Percentiles rank a stretch among this genome's conserved stretches.
These are phyloP conservation scores for Pseudognaphalium luteoalbum DNA, from an alignment of 129 eudicot genomes.

Conservation along the genomic window DNA sequence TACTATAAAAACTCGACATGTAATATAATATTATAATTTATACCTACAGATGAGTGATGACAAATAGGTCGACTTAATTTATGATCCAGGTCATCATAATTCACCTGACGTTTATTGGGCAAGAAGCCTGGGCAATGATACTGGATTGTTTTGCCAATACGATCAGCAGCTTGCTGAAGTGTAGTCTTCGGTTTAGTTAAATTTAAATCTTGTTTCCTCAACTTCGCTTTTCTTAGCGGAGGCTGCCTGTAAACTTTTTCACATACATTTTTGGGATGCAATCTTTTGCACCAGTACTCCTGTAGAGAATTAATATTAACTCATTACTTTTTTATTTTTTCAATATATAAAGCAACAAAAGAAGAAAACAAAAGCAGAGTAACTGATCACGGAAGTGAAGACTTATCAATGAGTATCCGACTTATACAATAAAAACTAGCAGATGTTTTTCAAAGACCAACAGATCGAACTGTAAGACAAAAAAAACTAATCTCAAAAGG, in stretches of 20 bases:
- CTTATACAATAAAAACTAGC: not conserved
- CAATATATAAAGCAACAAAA: conserved; percentile 1
- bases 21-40: no score
- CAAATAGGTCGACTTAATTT: not conserved
- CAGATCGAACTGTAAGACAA: not conserved
- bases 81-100: not conserved
- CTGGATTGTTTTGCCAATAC: conserved; percentile 80
- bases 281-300: conserved; percentile 99
- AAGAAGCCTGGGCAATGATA: conserved; percentile 87
- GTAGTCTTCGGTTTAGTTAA: conserved; percentile 73
- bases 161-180: conserved; percentile 79
- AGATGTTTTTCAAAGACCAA: conserved; percentile 13
- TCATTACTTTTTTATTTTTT: not conserved
- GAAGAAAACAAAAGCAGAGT: conserved; percentile 1
- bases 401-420: not conserved
- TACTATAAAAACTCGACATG: not conserved
- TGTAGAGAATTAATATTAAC: conserved; percentile 24
- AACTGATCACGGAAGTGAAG: conserved; percentile 5
- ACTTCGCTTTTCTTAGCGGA: conserved; percentile 82
- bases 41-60: not conserved
- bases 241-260: conserved; percentile 98
- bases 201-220: conserved; percentile 76
- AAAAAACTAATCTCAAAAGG: not conserved
- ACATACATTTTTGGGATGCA: conserved; percentile 95
- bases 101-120: conserved; percentile 93